A percentile compares a stretch with the other conserved stretches of the same genome.
These are phyloP conservation scores for Suillus weaverae DNA, from an alignment of 768 basidiomycete species.

Conservation along the genomic window DNA sequence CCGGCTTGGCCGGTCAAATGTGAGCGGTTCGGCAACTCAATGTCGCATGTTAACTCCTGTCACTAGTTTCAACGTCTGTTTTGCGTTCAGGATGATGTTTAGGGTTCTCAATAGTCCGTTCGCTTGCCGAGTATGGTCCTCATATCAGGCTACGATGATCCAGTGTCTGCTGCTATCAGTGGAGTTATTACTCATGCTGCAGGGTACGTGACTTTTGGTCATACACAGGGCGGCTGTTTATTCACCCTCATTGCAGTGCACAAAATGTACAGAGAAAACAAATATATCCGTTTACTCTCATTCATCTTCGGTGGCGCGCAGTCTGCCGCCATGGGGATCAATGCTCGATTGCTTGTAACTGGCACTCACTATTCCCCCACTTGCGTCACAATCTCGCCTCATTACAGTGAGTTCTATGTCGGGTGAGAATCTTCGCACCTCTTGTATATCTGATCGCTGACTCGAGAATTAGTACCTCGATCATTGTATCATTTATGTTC, in stretches of 20 bases:
- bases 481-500: slow-evolving; percentile 14
- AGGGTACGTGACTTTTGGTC: slow-evolving; percentile 13
- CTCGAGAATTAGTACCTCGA: slow-evolving; percentile 15
- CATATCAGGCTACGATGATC: slow-evolving; percentile 14
- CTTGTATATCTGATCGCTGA: neutral
- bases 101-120: slow-evolving; percentile 7
- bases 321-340: slow-evolving; percentile 18
- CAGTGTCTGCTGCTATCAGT: slow-evolving; percentile 17
- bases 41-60: neutral
- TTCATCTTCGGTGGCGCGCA: slow-evolving; percentile 12
- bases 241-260: slow-evolving; percentile 12
- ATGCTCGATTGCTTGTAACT: slow-evolving; percentile 15
- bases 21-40: slow-evolving; percentile 6
- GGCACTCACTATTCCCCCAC: slow-evolving; percentile 14
- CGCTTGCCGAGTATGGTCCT: slow-evolving; percentile 19
- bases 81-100: slow-evolving; percentile 19
- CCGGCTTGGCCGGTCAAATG: slow-evolving; percentile 20
- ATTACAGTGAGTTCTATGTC: slow-evolving; percentile 17
- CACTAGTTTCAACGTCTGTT: slow-evolving; percentile 22
- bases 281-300: slow-evolving; percentile 14
- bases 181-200: slow-evolving; percentile 18
- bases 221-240: neutral
- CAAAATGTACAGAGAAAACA: slow-evolving; percentile 16
- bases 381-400: slow-evolving; percentile 16
- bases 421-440: slow-evolving; percentile 12